Conservation (phyloP, 805 yeast species). For the Yarrowia bubula region DNA sequence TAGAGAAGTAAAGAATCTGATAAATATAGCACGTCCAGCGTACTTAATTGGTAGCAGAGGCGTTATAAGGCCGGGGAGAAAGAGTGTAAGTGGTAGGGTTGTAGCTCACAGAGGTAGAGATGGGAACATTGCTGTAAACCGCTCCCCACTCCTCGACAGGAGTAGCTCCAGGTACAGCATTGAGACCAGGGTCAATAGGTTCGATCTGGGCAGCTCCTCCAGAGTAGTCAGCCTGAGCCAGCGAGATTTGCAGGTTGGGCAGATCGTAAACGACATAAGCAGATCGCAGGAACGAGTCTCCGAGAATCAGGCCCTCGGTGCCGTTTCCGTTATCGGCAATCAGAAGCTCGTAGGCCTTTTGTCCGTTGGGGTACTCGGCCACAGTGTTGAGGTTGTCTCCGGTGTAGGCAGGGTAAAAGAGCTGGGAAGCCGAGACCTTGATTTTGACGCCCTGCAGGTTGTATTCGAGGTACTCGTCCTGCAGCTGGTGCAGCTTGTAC, state of each 20-base stretch:
- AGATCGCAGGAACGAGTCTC: constrained; percentile 60
- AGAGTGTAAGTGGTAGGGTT: neutral
- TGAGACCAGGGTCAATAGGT: constrained; percentile 4
- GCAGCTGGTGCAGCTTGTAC: constrained; percentile 57
- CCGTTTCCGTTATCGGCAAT: constrained; percentile 37
- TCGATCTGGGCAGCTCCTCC: constrained; percentile 5
- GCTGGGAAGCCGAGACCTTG: constrained; percentile 78
- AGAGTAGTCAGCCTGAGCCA: constrained; percentile 49
- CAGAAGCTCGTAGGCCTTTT: neutral
- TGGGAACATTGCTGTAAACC: neutral
- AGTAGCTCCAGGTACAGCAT: constrained; percentile 11
- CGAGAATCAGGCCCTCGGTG: constrained; percentile 44
- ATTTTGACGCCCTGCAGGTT: constrained; percentile 90
- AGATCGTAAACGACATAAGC: constrained; percentile 67
- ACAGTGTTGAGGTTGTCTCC: constrained; percentile 33
- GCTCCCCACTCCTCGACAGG: neutral
- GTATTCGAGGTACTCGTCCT: constrained; percentile 88
- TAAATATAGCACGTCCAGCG: no score
- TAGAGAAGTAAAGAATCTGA: no score
- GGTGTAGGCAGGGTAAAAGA: constrained; percentile 33
- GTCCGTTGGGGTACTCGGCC: constrained; percentile 30
- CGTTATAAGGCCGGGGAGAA: neutral
- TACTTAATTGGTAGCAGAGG: no score
- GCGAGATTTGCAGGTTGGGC: constrained; percentile 52
- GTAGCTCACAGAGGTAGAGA: neutral